These are phyloP conservation scores for Cryptococcus sp. DNA, from an alignment of 1,284 basidiomycete genomes.

Conservation along the genomic window DNA sequence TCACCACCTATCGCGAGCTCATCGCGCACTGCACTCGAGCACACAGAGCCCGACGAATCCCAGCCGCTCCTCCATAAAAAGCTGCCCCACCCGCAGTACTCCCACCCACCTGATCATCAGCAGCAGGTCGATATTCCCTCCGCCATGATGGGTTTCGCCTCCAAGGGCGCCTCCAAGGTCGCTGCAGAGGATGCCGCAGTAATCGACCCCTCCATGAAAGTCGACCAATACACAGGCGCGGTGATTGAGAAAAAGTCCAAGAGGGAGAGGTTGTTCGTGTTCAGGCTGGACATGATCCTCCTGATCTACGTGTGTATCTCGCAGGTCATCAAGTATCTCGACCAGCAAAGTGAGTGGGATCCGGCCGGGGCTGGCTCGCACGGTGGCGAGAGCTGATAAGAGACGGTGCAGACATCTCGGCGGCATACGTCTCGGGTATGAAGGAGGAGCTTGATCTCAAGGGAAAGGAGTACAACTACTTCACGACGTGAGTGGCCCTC, in stretches of 20 bases:
- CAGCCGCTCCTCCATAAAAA: too few species aligned
- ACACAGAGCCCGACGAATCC: too few species aligned
- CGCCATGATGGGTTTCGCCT: conserved; percentile 15
- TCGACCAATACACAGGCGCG: conserved; percentile 30
- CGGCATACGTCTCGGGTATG: conserved; percentile 67
- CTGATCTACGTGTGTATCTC: conserved; percentile 31
- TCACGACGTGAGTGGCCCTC: conserved; percentile 29
- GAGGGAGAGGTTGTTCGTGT: conserved; percentile 35
- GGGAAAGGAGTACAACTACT: conserved; percentile 64
- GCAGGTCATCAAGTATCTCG: conserved; percentile 30
- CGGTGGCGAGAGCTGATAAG: neutral
- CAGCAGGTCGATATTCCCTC: conserved; percentile 3
- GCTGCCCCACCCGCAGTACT: too few species aligned
- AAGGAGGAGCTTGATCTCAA: conserved; percentile 68
- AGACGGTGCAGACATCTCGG: conserved; percentile 10
- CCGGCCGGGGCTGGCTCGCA: neutral
- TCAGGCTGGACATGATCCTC: conserved; percentile 38
- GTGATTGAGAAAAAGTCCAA: conserved; percentile 28
- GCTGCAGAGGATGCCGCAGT: conserved; percentile 9
- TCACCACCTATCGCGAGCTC: too few species aligned
- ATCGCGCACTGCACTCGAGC: too few species aligned
- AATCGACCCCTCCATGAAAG: conserved; percentile 17
- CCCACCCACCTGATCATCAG: too few species aligned
- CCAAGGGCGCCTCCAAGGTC: conserved; percentile 2
- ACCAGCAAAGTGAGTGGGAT: conserved; percentile 18